Conservation (phyloP, 805 yeast species). For the Saccharomycopsis oosterbeekiorum region DNA sequence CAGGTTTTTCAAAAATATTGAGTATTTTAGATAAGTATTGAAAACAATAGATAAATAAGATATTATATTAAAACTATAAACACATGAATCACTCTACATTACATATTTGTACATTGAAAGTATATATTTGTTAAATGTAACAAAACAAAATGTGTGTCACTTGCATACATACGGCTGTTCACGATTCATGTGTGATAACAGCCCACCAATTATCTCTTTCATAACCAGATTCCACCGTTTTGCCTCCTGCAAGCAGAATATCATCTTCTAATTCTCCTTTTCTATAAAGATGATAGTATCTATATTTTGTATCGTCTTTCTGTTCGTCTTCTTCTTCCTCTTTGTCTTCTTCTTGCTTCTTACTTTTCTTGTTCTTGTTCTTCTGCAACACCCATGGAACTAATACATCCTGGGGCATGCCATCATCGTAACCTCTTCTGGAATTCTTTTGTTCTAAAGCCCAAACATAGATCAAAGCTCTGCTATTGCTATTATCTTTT, state of each 20-base stretch:
- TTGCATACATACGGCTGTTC: slow-evolving; percentile 8
- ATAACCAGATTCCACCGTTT: slow-evolving; percentile 63
- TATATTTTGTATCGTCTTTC: slow-evolving; percentile 46
- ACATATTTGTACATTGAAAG: too few relatives aligned
- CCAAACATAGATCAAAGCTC: slow-evolving; percentile 84
- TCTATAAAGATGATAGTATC: slow-evolving; percentile 82
- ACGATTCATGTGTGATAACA: slow-evolving; percentile 32
- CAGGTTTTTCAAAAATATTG: too few relatives aligned
- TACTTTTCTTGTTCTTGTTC: slow-evolving; percentile 31
- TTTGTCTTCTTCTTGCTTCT: slow-evolving; percentile 20
- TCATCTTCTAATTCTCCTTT: slow-evolving; percentile 76
- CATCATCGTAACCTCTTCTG: slow-evolving; percentile 83
- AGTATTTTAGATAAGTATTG: too few relatives aligned
- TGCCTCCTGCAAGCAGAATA: slow-evolving; percentile 61
- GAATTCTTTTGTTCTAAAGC: slow-evolving; percentile 87
- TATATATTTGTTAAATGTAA: too few relatives aligned
- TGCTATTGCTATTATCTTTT: slow-evolving; percentile 40
- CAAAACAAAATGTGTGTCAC: not conserved
- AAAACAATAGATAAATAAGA: too few relatives aligned
- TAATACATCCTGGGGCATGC: slow-evolving; percentile 85
- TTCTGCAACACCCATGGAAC: slow-evolving; percentile 89
- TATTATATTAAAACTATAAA: too few relatives aligned
- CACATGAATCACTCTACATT: too few relatives aligned
- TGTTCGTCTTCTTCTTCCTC: slow-evolving; percentile 24
- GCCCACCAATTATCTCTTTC: slow-evolving; percentile 96